Base-by-base conservation (phyloP, 2,329 filamentous ascomycete genomes). In the Sporothrix inflata region DNA sequence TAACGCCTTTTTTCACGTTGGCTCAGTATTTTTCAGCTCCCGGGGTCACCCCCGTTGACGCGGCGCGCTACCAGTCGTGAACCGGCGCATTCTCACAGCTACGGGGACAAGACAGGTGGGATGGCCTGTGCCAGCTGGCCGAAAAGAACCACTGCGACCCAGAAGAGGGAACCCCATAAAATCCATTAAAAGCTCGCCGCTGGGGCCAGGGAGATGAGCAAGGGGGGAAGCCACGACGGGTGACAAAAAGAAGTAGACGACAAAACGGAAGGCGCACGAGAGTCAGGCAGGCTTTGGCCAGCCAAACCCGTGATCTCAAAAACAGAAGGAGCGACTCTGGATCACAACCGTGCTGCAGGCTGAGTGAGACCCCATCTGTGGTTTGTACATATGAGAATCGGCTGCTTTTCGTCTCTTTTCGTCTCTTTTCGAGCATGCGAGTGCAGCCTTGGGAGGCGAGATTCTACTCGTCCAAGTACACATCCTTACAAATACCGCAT, bases 11-110 rank as follows among this genome's bases (percentile, higher is more conserved):
- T 49, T 24, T 49, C 8, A 24, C 27, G 24, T 34, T 34, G 24
- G 24, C 24, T 19, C 9, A 70, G 8, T 42, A 24, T 6, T 30
- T 42, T 73, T 73, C 72, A 73, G 72, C 72, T 71, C 16, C 63
- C 4, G n/a, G 65, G 72, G 47, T 30, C 69, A 67, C 47, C 34
- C 65, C 16, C 14, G 51, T 67, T 51, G 47, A 53, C 45, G 65
- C 63, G 63, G 27, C 45, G 45, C 65, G 47, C 40, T 65, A 65
- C 61, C 38, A 45, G 24, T 45, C 61, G 61, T 40, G 38, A 65
- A 9, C 53, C 53, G 24, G 53, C 53, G 53, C 53, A 27, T 55
- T 55, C 53, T 55, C 34, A 63, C n/a, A 42, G 34, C 63, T 66
- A 27, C 40, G 42, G 63, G 63, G 24, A 5, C 14, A n/a, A n/a